Conservation (phyloP, 2,329 filamentous ascomycete species). For the Thermomyces lanuginosus region DNA sequence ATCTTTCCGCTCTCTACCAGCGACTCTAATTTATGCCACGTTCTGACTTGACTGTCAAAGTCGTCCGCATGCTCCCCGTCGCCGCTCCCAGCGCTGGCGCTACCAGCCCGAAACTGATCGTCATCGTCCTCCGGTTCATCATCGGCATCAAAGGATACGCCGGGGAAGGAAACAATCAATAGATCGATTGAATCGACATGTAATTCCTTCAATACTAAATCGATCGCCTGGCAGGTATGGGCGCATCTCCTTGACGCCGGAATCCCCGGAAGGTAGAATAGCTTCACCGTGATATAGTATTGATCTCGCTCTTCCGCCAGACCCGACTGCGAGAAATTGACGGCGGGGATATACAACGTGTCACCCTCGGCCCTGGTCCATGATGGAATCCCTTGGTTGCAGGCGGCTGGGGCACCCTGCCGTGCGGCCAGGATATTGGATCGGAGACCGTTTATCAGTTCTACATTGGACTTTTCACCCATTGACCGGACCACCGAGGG, state of each 20-base stretch:
- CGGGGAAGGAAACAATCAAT: conserved; percentile 82
- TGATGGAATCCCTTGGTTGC: conserved; percentile 5
- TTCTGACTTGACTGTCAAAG: conserved; percentile 49
- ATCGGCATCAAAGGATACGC: conserved; percentile 82
- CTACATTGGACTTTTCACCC: conserved; percentile 74
- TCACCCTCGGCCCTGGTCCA: conserved; percentile 54
- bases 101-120: conserved; percentile 37
- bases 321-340: conserved; percentile 54
- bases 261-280: conserved; percentile 74
- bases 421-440: conserved; percentile 66
- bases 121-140: conserved; percentile 54
- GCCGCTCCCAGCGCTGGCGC: conserved; percentile 43
- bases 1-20: conserved; percentile 57
- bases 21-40: conserved; percentile 51
- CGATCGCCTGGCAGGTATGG: conserved; percentile 63
- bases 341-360: conserved; percentile 58
- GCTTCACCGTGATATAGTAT: conserved; percentile 89
- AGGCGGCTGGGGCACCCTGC: conserved; percentile 33
- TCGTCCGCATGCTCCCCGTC: conserved; percentile 30
- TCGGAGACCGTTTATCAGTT: conserved; percentile 75
- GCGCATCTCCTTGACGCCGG: conserved; percentile 46
- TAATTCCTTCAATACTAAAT: conserved; percentile 65
- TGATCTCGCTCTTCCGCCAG: conserved; percentile 65
- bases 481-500: conserved; percentile 71
- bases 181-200: conserved; percentile 63